Evolutionary conservation across 208 protist genomes (phyloP).

Genomic region (Crithidia thermophila): DNA sequence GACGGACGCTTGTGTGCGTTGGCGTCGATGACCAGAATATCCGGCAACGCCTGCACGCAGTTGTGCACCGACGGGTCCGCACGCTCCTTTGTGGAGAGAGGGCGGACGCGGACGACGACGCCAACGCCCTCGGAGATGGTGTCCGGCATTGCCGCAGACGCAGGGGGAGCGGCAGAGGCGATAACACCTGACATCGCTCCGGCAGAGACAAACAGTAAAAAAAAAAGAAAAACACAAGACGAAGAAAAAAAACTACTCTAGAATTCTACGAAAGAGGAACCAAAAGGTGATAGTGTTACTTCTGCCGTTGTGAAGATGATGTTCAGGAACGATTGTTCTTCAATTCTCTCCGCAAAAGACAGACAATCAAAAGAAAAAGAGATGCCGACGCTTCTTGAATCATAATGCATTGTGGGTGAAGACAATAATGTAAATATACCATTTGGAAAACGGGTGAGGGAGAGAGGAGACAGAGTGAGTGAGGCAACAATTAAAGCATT

Average conservation of each 20-base stretch:
- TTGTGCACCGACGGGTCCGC: constrained; percentile 61
- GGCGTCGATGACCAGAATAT: constrained; percentile 60
- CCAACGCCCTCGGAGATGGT: constrained; percentile 36
- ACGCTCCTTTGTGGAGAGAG: constrained; percentile 67
- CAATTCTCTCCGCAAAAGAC: too few relatives aligned
- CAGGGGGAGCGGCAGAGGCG: background rate
- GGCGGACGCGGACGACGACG: constrained; percentile 75
- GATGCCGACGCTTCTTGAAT: too few relatives aligned
- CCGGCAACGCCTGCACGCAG: constrained; percentile 68
- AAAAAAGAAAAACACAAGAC: constrained; percentile 11
- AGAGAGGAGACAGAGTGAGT: too few relatives aligned
- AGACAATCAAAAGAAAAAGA: too few relatives aligned
- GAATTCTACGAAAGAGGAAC: constrained; percentile 14
- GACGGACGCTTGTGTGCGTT: constrained; percentile 5
- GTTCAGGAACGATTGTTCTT: too few relatives aligned
- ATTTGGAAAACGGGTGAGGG: too few relatives aligned
- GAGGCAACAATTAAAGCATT: too few relatives aligned
- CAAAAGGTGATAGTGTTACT: background rate
- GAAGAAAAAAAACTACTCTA: constrained; percentile 6
- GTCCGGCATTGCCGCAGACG: background rate
- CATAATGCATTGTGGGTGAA: too few relatives aligned
- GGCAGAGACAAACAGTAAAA: constrained; percentile 4
- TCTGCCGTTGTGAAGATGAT: too few relatives aligned
- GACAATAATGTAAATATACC: too few relatives aligned
- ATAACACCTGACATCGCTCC: background rate